Percentiles rank a stretch among this genome's conserved stretches.
Conservation (phyloP, 495 filamentous ascomycete genomes). For the Aspergillus bridgeri region DNA sequence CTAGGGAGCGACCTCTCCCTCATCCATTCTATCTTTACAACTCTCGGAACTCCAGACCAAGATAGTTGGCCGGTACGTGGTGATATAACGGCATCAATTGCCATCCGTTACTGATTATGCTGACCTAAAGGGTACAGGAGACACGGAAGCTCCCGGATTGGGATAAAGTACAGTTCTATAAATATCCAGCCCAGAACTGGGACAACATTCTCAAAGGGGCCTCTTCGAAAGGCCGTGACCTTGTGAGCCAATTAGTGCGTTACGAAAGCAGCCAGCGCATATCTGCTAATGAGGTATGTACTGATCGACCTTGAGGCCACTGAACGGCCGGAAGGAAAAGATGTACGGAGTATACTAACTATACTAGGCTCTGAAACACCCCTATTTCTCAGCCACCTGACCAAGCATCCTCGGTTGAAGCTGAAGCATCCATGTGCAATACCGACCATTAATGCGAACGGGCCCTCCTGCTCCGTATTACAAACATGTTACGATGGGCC, state of each 20-base stretch:
- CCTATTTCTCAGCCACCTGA: conserved; percentile 28
- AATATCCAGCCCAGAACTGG: conserved; percentile 52
- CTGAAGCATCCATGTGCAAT: neutral
- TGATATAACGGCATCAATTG: neutral
- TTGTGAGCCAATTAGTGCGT: conserved; percentile 51
- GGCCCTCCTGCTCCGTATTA: neutral
- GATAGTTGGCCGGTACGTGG: conserved; percentile 68
- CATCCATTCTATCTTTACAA: conserved; percentile 86
- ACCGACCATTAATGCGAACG: neutral
- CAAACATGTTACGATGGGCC: neutral
- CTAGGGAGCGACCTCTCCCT: conserved; percentile 89
- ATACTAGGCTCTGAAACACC: conserved; percentile 34
- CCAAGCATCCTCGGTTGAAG: neutral
- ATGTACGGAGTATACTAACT: neutral
- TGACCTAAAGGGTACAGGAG: conserved; percentile 39
- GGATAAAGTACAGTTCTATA: conserved; percentile 62
- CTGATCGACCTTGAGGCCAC: neutral
- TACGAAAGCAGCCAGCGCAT: conserved; percentile 55
- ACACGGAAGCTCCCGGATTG: conserved; percentile 56
- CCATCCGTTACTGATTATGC: neutral
- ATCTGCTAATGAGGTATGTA: conserved; percentile 48
- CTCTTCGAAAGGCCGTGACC: conserved; percentile 48
- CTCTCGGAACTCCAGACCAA: conserved; percentile 75
- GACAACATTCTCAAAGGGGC: conserved; percentile 47
- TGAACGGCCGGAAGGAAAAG: neutral